Evolutionary conservation across 257 asterid species (phyloP).

Genomic region (Petunia axillaris): DNA sequence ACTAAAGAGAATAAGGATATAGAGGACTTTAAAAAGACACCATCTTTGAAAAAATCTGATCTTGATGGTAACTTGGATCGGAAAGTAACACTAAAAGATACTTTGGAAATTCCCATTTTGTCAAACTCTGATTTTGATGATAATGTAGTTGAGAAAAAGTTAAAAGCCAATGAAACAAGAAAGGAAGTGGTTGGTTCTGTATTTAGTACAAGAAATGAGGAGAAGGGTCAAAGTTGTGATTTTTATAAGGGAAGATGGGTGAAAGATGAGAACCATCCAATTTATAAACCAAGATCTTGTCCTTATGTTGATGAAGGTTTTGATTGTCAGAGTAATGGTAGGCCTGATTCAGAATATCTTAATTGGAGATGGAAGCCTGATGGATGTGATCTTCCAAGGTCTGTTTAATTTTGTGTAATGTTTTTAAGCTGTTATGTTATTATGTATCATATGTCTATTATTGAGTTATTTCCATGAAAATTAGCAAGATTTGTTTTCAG

Average conservation of each 20-base stretch:
- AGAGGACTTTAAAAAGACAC: not conserved
- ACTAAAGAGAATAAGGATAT: not conserved
- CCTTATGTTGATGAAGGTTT: slow-evolving; percentile 91
- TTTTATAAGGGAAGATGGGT: slow-evolving; percentile 79
- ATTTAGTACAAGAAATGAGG: not conserved
- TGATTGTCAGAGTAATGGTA: slow-evolving; percentile 85
- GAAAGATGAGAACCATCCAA: slow-evolving; percentile 75
- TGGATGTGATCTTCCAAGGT: slow-evolving; percentile 94
- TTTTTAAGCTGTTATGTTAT: not conserved
- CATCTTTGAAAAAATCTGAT: not conserved
- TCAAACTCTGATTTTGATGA: slow-evolving; percentile 20
- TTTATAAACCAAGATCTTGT: slow-evolving; percentile 74
- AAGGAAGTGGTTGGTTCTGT: slow-evolving; percentile 10
- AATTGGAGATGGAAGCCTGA: slow-evolving; percentile 95
- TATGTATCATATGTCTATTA: not conserved
- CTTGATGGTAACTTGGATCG: too few species aligned
- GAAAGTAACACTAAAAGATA: not conserved
- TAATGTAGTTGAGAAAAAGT: slow-evolving; percentile 15
- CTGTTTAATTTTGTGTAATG: slow-evolving; percentile 2
- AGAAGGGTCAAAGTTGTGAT: slow-evolving; percentile 58
- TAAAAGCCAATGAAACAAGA: slow-evolving; percentile 27
- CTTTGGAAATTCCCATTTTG: too few species aligned
- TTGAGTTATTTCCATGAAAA: not conserved
- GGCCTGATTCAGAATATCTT: slow-evolving; percentile 75
- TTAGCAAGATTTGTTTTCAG: not conserved